Evolutionary conservation across 2,329 filamentous ascomycete species (phyloP).

Genomic region (Diaporthe australafricana): DNA sequence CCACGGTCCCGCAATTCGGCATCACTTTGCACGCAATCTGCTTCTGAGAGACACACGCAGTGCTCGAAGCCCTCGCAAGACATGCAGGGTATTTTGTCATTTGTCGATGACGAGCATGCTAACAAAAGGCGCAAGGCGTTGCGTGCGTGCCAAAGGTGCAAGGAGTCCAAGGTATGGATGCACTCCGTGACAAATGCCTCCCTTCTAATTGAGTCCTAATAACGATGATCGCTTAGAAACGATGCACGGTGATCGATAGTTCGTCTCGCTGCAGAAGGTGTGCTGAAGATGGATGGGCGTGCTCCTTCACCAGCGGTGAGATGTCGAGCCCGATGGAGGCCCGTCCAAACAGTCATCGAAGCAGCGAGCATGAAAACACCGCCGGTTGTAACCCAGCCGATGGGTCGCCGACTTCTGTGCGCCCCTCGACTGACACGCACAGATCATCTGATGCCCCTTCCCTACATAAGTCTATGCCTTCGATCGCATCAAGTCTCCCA

Average conservation of each 20-base stretch:
- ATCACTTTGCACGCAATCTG: neutral
- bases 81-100: constrained; percentile 1
- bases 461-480: neutral
- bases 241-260: neutral
- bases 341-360: neutral
- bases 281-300: neutral
- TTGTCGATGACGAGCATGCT: neutral
- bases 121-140: neutral
- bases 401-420: neutral
- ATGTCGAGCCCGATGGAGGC: neutral
- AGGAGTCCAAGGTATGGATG: neutral
- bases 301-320: neutral
- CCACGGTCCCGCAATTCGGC: neutral
- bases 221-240: neutral
- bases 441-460: neutral
- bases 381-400: neutral
- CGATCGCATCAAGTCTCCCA: neutral
- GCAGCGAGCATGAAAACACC: neutral
- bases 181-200: too few relatives aligned
- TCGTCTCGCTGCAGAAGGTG: neutral
- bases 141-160: constrained; percentile 2
- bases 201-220: neutral
- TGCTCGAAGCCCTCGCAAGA: neutral
- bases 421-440: neutral
- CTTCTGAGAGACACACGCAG: neutral